Base-by-base conservation (phyloP, 2,329 filamentous ascomycete species). In the Colletotrichum agaves region DNA sequence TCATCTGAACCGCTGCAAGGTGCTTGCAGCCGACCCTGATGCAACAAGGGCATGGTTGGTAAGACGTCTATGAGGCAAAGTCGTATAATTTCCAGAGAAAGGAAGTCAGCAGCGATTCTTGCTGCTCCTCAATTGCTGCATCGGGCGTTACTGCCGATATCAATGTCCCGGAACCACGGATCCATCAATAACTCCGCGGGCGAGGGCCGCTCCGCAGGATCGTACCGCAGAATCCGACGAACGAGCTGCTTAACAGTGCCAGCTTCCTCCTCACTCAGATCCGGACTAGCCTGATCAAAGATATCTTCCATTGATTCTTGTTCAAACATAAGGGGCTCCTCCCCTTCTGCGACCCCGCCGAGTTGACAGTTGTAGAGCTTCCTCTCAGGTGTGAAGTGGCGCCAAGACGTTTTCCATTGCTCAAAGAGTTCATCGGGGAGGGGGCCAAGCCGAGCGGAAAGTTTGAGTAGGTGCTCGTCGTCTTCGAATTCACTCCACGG, bases 161-260 rank as follows among this genome's bases (percentile, higher is more conserved):
- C 15, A 46, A 43, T 53, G 53, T 72, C 65, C 31, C 52, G 41
- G 64, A 78, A 77, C 74, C 74, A 78, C 12, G 75, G 74, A 71
- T 77, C 71, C 31, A 43, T n/a, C 61, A 77, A 37, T 37, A 77
- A 55, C n/a, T 78, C 73, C 11, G 67, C 63, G 52, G 75, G 37
- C 39, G 73, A 73, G 19, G 74, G 75, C 57, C 76, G 61, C 47
- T 76, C 72, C 15, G 50, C 66, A 5, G 74, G 73, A 70, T 78
- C 73, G 46, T 78, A 78, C 31, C 75, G 73, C 63, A 78, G 60
- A 61, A 77, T 76, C 55, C 73, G 43, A 39, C 74, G 70, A 60
- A 78, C 69, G 13, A 78, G 71, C 43, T 35, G 35, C 68, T 77
- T 78, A 3, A 74, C 67, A 35, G 69, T 55, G 11, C 23, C 12